phyloP scores from a whole-genome alignment of 108 stramenopile species.

The Fragilaria crotonensis region DNA sequence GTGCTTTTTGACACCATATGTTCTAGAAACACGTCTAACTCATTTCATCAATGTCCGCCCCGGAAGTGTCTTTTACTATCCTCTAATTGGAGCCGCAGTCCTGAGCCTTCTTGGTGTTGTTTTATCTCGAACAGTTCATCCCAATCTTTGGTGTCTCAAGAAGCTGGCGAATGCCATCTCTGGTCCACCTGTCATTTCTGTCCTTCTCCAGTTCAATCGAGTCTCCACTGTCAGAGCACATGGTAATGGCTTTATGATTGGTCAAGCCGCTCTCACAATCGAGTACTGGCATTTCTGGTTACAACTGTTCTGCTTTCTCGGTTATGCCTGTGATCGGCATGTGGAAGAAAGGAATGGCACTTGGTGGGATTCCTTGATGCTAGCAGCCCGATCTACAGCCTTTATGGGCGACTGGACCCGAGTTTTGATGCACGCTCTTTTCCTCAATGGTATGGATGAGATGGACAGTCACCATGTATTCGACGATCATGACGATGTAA shows the following conservation, averaged over 20 bases:
- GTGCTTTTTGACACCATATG: constrained; percentile 3
- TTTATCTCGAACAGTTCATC: constrained; percentile 1
- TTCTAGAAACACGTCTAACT: neutral
- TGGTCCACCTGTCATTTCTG: neutral
- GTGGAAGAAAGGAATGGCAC: neutral
- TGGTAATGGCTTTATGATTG: neutral
- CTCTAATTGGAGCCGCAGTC: neutral
- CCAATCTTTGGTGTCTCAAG: constrained; percentile 1
- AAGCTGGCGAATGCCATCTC: constrained; percentile 5
- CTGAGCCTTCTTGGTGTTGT: neutral
- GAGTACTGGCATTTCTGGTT: constrained; percentile 4
- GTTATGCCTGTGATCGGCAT: neutral
- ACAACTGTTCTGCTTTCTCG: neutral
- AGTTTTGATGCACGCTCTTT: constrained; percentile 4
- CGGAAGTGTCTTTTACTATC: neutral
- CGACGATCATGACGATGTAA: too few species aligned
- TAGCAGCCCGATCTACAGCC: neutral
- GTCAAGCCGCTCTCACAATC: neutral
- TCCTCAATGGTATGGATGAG: constrained; percentile 5
- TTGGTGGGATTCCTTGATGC: neutral
- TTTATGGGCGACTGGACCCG: constrained; percentile 8
- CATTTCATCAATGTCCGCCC: constrained; percentile 1
- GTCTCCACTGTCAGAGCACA: neutral
- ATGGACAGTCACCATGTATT: too few species aligned
- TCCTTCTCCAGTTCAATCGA: neutral